Evolutionary conservation across 352 stramenopile genomes (phyloP), one percentile per base, ranked within the genome.

Genomic region (Phytophthora aleatoria): DNA sequence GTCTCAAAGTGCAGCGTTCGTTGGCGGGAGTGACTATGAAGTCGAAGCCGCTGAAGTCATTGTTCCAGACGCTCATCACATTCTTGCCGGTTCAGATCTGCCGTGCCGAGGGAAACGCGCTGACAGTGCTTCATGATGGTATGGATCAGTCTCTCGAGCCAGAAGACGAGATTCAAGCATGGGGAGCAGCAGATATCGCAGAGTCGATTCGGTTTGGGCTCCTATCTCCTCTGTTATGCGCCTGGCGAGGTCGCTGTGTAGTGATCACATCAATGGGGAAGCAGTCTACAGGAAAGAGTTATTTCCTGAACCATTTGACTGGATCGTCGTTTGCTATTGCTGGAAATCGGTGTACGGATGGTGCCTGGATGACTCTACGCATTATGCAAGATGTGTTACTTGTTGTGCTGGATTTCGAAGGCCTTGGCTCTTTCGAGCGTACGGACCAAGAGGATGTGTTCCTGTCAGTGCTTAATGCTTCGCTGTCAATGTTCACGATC

Each of bases 361-460:
- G 83, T 3, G 80, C 80, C 2, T 91, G 83, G 80, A 87, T 91
- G 79, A 77, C 69, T 0, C 24, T 87, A 9, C 73, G 76, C 1
- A 53, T 88, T 1, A 41, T 91, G 24, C 38, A 71, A 10, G 50
- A 77, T 31, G 63, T 85, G 3, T 52, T 93, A 39, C 57, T 93
- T 54, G 72, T 93, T n/a, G 77, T 92, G 9, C 62, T 94, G 15
- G 83, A 94, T 52, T 94, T 94, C 59, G 85, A 92, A 78, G 85
- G 85, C 2, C 58, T 91, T 2, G 81, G 83, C 0, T 92, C 83
- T 2, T 90, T 93, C 61, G 81, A 93, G 49, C 65, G 85, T 10
- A 89, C 75, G 0, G 85, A 91, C 8, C 82, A 93, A 57, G 82
- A 93, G 63, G 82, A 93, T 20, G 79, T 89, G 2, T 89, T 93